Percentiles rank a stretch among this genome's conserved stretches.
Conservation (phyloP, 139 green algal genomes). For the Haematococcus sp. region DNA sequence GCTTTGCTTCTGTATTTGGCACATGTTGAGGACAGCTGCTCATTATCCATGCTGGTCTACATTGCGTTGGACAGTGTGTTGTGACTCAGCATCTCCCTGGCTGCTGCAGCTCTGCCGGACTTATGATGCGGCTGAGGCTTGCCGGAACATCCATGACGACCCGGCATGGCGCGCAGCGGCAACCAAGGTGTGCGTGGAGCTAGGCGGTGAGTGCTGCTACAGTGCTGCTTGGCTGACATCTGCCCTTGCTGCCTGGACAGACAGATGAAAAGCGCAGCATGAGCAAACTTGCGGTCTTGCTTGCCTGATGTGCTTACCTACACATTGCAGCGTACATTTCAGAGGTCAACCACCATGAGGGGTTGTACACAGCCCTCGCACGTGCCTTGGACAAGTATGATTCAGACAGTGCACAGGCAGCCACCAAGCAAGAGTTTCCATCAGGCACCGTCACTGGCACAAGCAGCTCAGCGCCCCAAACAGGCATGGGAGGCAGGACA, state of each 20-base stretch:
- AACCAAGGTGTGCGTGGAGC: slow-evolving; percentile 19
- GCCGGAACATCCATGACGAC: slow-evolving; percentile 39
- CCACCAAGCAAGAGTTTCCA: no score
- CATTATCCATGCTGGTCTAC: no score
- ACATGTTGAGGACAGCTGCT: no score
- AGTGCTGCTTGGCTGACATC: no score
- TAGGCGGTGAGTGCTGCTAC: slow-evolving; percentile 22
- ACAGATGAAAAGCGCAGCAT: no score
- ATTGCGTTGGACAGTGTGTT: neutral
- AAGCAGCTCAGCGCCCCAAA: neutral
- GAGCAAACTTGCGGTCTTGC: no score
- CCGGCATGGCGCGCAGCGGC: slow-evolving; percentile 27
- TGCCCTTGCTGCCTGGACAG: no score
- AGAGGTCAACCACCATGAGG: slow-evolving; percentile 44
- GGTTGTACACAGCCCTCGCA: slow-evolving; percentile 36
- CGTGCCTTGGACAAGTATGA: slow-evolving; percentile 9
- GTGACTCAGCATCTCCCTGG: no score
- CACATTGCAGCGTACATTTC: slow-evolving; percentile 41
- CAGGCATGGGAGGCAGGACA: no score
- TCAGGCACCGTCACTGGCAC: neutral
- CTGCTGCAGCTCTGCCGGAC: slow-evolving; percentile 45
- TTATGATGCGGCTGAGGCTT: slow-evolving; percentile 44
- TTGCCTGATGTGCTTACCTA: no score
- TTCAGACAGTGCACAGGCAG: no score
- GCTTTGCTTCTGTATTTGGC: no score